phyloP scores from a whole-genome alignment of 345 rosid species.

The Erysimum cheiranthoides region DNA sequence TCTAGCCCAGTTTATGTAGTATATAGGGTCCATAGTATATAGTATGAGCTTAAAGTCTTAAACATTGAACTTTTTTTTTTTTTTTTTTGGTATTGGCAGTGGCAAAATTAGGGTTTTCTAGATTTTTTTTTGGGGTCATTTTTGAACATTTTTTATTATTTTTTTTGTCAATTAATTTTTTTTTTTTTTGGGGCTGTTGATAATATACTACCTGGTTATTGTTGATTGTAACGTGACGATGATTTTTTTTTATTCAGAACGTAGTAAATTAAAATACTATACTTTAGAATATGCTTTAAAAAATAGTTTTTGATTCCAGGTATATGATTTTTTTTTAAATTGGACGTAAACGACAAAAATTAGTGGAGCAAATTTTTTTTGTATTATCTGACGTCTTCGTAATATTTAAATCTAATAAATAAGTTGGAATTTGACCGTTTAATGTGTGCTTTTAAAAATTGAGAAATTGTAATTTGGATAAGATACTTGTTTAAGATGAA shows the following conservation, averaged over 20 bases:
- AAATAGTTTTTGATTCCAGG: conserved; percentile 16
- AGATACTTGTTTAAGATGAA: conserved; percentile 3
- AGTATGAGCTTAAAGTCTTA: not conserved
- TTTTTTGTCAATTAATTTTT: too few relatives aligned
- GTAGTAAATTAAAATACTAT: not conserved
- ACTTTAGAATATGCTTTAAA: conserved; percentile 27
- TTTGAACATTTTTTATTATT: not conserved
- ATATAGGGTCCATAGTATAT: too few relatives aligned
- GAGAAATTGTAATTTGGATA: conserved; percentile 23
- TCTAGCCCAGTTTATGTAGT: not conserved
- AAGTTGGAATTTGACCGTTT: conserved; percentile 19
- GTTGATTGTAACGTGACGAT: not conserved
- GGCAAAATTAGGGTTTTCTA: not conserved
- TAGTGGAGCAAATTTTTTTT: conserved; percentile 25
- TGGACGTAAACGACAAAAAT: conserved; percentile 26
- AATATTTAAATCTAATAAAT: not conserved
- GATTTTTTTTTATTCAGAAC: not conserved
- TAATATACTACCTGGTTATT: conserved; percentile 1
- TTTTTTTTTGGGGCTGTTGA: not conserved
- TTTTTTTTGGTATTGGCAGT: not conserved
- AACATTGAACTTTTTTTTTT: not conserved
- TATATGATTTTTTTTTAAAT: not conserved
- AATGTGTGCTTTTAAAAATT: conserved; percentile 14
- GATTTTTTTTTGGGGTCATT: not conserved
- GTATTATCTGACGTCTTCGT: conserved; percentile 5